phyloP scores from a whole-genome alignment of 768 basidiomycete genomes.

The Suillus hirtellus region DNA sequence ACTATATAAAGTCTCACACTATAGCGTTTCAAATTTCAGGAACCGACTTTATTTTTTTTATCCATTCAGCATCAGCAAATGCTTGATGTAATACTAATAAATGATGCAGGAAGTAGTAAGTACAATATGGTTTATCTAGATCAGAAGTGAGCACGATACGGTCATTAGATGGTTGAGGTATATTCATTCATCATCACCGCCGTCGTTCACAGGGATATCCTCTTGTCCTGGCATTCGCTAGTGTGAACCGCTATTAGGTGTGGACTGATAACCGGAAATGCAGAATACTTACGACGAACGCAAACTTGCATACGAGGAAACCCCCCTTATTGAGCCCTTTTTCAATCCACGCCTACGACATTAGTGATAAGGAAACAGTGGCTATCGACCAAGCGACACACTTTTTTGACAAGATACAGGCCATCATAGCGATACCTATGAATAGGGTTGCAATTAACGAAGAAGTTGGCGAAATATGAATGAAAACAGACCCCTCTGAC shows the following conservation, averaged over 20 bases:
- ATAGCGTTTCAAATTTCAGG: neutral
- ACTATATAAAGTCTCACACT: neutral
- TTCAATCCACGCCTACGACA: conserved; percentile 68
- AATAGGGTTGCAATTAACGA: neutral
- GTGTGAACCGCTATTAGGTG: neutral
- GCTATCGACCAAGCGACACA: conserved; percentile 22
- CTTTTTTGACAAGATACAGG: conserved; percentile 78
- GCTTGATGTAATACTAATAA: neutral
- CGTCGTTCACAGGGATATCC: conserved; percentile 26
- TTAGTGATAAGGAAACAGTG: neutral
- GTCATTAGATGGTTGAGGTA: neutral
- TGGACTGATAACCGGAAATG: neutral
- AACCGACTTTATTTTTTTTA: conserved; percentile 14
- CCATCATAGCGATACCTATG: conserved; percentile 88
- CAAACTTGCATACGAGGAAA: conserved; percentile 81
- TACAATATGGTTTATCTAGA: neutral
- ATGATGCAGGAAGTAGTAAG: neutral
- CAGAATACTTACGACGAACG: conserved; percentile 62
- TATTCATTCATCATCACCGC: conserved; percentile 13
- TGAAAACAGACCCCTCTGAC: conserved; percentile 58
- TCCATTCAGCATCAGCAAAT: neutral
- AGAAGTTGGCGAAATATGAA: neutral
- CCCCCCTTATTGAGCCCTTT: conserved; percentile 67
- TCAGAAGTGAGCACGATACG: neutral
- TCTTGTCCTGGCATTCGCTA: conserved; percentile 30